Conservation (phyloP, 1,284 basidiomycete species). For the Puccinia hordei region DNA sequence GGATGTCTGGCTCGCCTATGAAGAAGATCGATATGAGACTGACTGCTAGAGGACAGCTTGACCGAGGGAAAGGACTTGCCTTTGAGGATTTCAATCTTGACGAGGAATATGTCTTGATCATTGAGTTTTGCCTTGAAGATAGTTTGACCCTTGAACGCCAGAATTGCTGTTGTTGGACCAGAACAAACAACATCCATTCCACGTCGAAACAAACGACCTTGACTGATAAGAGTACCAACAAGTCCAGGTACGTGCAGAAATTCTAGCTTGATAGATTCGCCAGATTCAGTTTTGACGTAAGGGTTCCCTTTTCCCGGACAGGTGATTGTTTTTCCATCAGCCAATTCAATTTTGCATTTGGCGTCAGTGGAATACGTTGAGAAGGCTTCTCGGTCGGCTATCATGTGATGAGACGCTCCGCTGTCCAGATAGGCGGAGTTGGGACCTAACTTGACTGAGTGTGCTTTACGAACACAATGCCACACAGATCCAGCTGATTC, state of each 20-base stretch:
- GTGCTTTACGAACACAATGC: too few relatives aligned
- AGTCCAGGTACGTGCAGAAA: too few relatives aligned
- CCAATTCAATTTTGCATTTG: not conserved
- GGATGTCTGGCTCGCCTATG: not conserved
- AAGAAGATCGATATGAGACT: too few relatives aligned
- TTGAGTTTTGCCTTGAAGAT: not conserved
- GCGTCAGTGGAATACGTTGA: not conserved
- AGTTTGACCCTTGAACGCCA: not conserved
- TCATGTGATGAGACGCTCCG: constrained; percentile 23
- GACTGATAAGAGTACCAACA: too few relatives aligned
- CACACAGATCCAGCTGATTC: not conserved
- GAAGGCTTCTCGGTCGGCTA: too few relatives aligned
- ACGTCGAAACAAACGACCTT: not conserved
- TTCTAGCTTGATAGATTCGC: not conserved
- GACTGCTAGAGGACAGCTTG: not conserved
- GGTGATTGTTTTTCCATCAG: not conserved
- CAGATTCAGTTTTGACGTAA: not conserved
- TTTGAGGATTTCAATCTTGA: not conserved
- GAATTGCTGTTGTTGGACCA: not conserved
- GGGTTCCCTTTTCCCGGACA: not conserved
- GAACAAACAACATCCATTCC: not conserved
- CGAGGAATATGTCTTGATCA: not conserved
- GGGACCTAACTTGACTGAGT: too few relatives aligned
- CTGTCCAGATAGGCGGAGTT: constrained; percentile 11
- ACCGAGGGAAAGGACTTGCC: not conserved